Evolutionary conservation across 371 early-diverging fungal genomes (phyloP).

Genomic region (Mucor piriformis): DNA sequence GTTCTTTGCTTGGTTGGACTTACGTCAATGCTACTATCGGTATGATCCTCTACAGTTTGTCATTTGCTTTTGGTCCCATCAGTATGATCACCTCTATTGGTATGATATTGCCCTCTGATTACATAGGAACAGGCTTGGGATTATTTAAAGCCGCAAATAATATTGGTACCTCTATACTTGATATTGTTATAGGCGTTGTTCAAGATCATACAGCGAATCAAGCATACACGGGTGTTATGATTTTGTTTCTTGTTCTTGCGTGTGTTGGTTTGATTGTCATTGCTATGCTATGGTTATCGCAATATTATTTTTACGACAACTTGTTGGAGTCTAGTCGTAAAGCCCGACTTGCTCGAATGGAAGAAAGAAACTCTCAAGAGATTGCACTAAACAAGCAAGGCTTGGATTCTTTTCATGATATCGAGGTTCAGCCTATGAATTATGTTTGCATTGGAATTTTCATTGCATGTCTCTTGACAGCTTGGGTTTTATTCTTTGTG

Average conservation of each 20-base stretch:
- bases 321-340: constrained; percentile 28
- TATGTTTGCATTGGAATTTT: constrained; percentile 25
- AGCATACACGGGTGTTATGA: constrained; percentile 55
- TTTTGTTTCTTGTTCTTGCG: constrained; percentile 47
- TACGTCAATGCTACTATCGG: constrained; percentile 56
- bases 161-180: constrained; percentile 62
- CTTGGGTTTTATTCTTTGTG: constrained; percentile 37
- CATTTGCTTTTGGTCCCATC: constrained; percentile 71
- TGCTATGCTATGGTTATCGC: constrained; percentile 16
- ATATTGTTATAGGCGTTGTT: too few relatives aligned
- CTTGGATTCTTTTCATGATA: constrained; percentile 23
- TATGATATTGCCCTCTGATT: too few relatives aligned
- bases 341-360: constrained; percentile 27
- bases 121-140: constrained; percentile 71
- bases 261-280: constrained; percentile 34
- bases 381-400: constrained; percentile 27
- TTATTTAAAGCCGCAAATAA: constrained; percentile 66
- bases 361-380: constrained; percentile 31
- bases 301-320: constrained; percentile 24
- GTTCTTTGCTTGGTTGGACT: constrained; percentile 36
- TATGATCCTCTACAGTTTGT: constrained; percentile 62
- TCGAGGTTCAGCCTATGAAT: constrained; percentile 5
- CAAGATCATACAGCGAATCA: constrained; percentile 52
- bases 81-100: constrained; percentile 64
- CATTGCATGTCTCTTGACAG: constrained; percentile 14